A percentile compares a stretch with the other conserved stretches of the same genome.
Conservation (phyloP, 257 asterid genomes). For the Solanum ossicruentum region DNA sequence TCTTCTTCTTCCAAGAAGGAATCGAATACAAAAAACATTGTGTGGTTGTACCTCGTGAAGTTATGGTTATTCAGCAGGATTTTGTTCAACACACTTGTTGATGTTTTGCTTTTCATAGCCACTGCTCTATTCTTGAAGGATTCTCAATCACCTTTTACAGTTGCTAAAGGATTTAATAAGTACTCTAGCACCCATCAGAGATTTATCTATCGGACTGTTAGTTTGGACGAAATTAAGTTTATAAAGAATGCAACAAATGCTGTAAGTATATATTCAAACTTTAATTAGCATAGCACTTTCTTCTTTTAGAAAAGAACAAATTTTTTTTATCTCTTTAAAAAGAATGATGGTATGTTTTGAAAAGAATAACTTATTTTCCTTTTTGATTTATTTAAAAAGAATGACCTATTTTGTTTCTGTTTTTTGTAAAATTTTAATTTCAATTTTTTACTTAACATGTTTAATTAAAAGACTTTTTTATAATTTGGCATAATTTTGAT, state of each 20-base stretch:
- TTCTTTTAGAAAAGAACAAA: rapidly evolving
- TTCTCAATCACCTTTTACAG: not conserved
- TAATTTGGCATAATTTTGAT: no score
- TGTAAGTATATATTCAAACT: not conserved
- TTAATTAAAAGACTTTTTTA: no score
- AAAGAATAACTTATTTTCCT: no score
- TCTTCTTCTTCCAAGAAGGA: not conserved
- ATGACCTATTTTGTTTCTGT: no score
- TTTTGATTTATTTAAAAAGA: no score
- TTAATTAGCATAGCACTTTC: no score
- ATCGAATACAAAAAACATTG: not conserved
- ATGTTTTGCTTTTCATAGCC: not conserved
- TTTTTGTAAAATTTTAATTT: no score
- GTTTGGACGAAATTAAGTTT: not conserved
- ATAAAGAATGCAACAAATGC: not conserved
- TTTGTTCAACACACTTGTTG: not conserved
- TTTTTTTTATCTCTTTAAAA: no score
- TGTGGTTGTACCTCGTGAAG: not conserved
- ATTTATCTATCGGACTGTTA: not conserved
- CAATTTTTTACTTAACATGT: no score
- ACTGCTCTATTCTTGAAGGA: not conserved
- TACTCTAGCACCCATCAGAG: not conserved
- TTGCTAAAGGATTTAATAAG: not conserved
- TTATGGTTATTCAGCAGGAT: not conserved
- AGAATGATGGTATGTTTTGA: no score